A percentile compares a stretch with the other conserved stretches of the same genome.
These are phyloP conservation scores for Furcasterigmium furcatum DNA, from an alignment of 2,329 filamentous ascomycete genomes.

Conservation along the genomic window DNA sequence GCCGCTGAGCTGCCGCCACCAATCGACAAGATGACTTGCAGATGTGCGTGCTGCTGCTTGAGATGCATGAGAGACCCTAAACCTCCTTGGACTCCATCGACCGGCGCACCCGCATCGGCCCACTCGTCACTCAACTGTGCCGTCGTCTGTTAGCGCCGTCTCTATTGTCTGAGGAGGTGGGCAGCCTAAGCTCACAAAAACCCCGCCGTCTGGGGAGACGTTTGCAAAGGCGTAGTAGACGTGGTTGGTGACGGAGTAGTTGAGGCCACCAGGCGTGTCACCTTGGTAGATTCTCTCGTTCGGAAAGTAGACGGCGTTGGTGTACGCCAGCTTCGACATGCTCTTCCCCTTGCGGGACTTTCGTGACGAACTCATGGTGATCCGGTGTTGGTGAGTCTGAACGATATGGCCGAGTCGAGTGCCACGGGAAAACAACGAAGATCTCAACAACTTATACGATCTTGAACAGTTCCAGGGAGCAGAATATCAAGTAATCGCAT, in stretches of 20 bases:
- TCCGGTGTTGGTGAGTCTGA: background rate
- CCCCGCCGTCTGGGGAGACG: constrained; percentile 67
- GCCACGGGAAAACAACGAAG: background rate
- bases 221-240: constrained; percentile 82
- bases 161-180: too few relatives aligned
- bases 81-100: constrained; percentile 69
- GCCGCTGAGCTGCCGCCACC: constrained; percentile 66
- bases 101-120: constrained; percentile 69
- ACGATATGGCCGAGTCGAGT: background rate
- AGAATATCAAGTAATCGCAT: constrained; percentile 6
- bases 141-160: too few relatives aligned
- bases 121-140: constrained; percentile 72
- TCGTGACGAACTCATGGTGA: constrained; percentile 34
- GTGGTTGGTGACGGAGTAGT: constrained; percentile 74
- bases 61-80: constrained; percentile 70
- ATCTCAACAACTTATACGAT: too few relatives aligned
- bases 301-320: constrained; percentile 83
- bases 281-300: constrained; percentile 72
- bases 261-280: constrained; percentile 70
- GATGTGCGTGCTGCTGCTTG: constrained; percentile 66
- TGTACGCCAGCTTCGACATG: constrained; percentile 50
- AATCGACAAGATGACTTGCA: constrained; percentile 75
- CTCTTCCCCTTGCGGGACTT: constrained; percentile 42
- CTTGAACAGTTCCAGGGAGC: too few relatives aligned
- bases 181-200: constrained; percentile 60